Base-by-base conservation (phyloP, 169 alveolate genomes). In the Plasmodium malariae region DNA sequence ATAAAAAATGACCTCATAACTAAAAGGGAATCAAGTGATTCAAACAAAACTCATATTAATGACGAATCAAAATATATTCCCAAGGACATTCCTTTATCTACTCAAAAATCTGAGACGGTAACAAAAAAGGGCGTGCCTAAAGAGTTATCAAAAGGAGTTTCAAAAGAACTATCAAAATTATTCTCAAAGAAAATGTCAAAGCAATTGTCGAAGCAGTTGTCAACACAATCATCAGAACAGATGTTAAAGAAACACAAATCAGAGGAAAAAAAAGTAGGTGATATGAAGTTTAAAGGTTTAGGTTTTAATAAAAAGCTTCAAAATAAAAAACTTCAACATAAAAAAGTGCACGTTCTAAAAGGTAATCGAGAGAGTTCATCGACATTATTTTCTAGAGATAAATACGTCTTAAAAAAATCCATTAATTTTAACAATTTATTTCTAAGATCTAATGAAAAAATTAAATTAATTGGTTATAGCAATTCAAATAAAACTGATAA, bases 271-370 rank as follows among this genome's bases (percentile, higher is more conserved):
- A 14, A 54, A 40, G 45, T 62, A 4, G 32, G 49, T n/a, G n/a
- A n/a, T n/a, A n/a, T n/a, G n/a, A n/a, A n/a, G n/a, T n/a, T n/a
- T n/a, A n/a, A n/a, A n/a, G n/a, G n/a, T n/a, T n/a, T n/a, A 3
- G 14, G 14, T 45, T 45, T 45, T 24, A 45, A 37, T 59, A 74
- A 45, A 71, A 32, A 59, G 5, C 14, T 0, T 24, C 69, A 21
- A 17, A 49, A 19, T 19, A 57, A 36, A 74, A 57, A 21, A 6
- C 17, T 28, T 4, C 51, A 67, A 51, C 19, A 30, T 36, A 78
- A 78, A 51, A 78, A 78, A 78, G 55, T 57, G 6, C 89, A 78
- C 36, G 2, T 78, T 62, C 55, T 78, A n/a, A 62, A 37, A 37
- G 5, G 1, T 19, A 78, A 62, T 1, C 11, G 30, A 45, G 45